Percentiles rank a stretch among this genome's conserved stretches.
phyloP scores from a whole-genome alignment of 2,329 filamentous ascomycete species.

The Fusarium gaditjirri region DNA sequence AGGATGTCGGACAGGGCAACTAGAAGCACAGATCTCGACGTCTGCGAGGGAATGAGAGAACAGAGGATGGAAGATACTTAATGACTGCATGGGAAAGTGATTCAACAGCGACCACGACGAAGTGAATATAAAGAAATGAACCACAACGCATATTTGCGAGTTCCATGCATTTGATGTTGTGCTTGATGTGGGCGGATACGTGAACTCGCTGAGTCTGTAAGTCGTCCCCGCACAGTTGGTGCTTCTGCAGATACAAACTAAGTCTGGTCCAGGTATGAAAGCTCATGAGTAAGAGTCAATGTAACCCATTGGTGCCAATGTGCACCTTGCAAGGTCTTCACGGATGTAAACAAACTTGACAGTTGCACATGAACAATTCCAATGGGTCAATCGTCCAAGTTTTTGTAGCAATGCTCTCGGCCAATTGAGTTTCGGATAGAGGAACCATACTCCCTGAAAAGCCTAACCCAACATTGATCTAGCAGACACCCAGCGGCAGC shows the following conservation, averaged over 20 bases:
- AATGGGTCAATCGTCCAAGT: not conserved
- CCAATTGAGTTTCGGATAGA: constrained; percentile 3
- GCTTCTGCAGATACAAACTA: not conserved
- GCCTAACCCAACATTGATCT: not conserved
- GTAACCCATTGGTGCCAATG: not conserved
- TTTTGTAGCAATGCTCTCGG: not conserved
- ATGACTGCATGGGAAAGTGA: constrained; percentile 21
- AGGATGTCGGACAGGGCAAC: constrained; percentile 55
- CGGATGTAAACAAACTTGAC: not conserved
- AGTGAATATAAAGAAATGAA: constrained; percentile 34
- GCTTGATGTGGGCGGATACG: not conserved
- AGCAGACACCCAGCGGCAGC: not conserved
- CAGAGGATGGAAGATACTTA: constrained; percentile 30
- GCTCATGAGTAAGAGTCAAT: not conserved
- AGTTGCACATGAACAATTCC: not conserved
- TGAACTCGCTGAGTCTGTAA: not conserved
- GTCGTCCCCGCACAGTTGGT: not conserved
- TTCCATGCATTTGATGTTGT: not conserved
- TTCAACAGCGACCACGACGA: constrained; percentile 22
- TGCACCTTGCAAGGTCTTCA: not conserved
- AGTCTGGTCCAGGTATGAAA: not conserved
- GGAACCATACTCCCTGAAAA: not conserved
- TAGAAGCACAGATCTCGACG: not conserved
- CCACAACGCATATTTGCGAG: not conserved
- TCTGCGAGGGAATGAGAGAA: not conserved